phyloP scores from a whole-genome alignment of 345 rosid genomes.

The Aethionema arabicum region DNA sequence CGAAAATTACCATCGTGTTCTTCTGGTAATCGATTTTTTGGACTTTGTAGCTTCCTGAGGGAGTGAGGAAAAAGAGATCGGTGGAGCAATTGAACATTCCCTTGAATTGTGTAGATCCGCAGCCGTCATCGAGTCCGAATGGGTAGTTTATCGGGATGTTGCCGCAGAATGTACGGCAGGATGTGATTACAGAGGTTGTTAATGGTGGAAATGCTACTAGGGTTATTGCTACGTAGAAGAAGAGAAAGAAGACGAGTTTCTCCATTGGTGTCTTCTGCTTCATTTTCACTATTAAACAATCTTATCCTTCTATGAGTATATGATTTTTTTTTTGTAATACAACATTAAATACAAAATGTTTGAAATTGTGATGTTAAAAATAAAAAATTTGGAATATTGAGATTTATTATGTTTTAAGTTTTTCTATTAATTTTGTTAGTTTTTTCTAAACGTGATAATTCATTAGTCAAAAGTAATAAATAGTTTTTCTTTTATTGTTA shows the following conservation, averaged over 20 bases:
- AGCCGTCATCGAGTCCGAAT: conserved; percentile 78
- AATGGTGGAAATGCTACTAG: conserved; percentile 11
- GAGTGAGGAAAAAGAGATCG: conserved; percentile 65
- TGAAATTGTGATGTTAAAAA: too few species aligned
- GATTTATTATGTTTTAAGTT: too few species aligned
- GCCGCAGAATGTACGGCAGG: conserved; percentile 69
- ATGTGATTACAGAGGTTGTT: conserved; percentile 26
- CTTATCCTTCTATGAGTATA: not conserved
- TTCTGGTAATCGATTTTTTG: conserved; percentile 69
- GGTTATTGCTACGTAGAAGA: conserved; percentile 28
- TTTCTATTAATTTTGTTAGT: too few species aligned
- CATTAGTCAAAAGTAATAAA: too few species aligned
- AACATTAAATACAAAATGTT: too few species aligned
- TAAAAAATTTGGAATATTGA: too few species aligned
- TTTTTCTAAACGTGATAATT: too few species aligned
- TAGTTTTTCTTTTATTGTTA: too few species aligned
- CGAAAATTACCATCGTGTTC: conserved; percentile 57
- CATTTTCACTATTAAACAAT: not conserved
- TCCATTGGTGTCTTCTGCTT: conserved; percentile 16
- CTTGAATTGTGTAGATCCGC: conserved; percentile 82
- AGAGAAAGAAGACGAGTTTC: conserved; percentile 24
- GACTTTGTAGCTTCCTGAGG: conserved; percentile 83
- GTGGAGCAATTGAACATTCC: conserved; percentile 69
- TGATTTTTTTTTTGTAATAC: not conserved
- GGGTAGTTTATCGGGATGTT: conserved; percentile 69